Percentiles rank a stretch among this genome's conserved stretches.
Evolutionary conservation across 2,329 filamentous ascomycete genomes (phyloP).

Genomic region (Botrytis fabae): DNA sequence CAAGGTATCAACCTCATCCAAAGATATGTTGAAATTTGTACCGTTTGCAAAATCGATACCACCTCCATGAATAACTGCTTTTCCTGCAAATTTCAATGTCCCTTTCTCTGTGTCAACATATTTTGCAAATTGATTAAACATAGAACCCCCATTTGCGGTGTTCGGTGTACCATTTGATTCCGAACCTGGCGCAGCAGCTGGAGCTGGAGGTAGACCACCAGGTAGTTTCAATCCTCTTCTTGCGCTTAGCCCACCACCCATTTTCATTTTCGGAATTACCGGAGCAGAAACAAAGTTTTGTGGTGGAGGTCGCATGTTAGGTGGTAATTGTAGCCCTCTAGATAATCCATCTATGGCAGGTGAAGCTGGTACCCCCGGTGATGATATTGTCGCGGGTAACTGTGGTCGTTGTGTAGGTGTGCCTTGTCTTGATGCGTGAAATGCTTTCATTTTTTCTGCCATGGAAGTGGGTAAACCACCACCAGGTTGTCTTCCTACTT

Average conservation of each 20-base stretch:
- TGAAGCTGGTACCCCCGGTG: slow-evolving; percentile 34
- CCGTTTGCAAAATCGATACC: slow-evolving; percentile 93
- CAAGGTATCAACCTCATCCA: slow-evolving; percentile 91
- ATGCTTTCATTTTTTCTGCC: slow-evolving; percentile 68
- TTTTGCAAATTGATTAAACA: slow-evolving; percentile 70
- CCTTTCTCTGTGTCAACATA: slow-evolving; percentile 91
- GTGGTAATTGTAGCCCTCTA: slow-evolving; percentile 46
- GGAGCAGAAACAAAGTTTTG: slow-evolving; percentile 53
- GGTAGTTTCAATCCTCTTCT: slow-evolving; percentile 66
- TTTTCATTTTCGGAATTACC: slow-evolving; percentile 44
- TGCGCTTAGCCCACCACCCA: slow-evolving; percentile 62
- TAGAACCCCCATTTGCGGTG: slow-evolving; percentile 41
- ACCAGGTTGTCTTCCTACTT: slow-evolving; percentile 42
- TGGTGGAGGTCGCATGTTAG: slow-evolving; percentile 49
- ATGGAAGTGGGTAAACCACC: slow-evolving; percentile 62
- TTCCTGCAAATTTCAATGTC: slow-evolving; percentile 82
- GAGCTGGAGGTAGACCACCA: slow-evolving; percentile 36
- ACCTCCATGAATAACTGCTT: slow-evolving; percentile 82
- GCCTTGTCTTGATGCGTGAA: slow-evolving; percentile 64
- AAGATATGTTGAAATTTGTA: slow-evolving; percentile 85
- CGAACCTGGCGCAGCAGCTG: slow-evolving; percentile 26
- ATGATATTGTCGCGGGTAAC: slow-evolving; percentile 39
- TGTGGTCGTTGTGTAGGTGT: slow-evolving; percentile 39
- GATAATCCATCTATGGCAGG: slow-evolving; percentile 45
- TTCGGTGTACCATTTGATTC: slow-evolving; percentile 29